phyloP scores from a whole-genome alignment of 257 asterid species.

The Petunia secreta region DNA sequence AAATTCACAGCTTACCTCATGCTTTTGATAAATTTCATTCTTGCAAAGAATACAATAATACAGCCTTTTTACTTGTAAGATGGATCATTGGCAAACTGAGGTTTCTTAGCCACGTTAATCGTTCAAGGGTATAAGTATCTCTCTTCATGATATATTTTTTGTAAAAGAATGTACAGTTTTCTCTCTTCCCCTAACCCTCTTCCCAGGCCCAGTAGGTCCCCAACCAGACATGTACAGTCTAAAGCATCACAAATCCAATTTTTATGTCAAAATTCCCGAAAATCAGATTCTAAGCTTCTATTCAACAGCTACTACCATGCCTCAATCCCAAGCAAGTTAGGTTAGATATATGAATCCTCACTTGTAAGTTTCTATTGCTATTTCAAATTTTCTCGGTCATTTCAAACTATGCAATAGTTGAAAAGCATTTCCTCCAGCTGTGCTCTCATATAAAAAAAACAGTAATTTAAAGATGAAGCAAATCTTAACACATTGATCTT shows the following conservation, averaged over 20 bases:
- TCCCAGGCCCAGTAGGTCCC: neutral
- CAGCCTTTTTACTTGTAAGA: neutral
- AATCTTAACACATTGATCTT: conserved; percentile 19
- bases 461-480: conserved; percentile 15
- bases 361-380: neutral
- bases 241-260: neutral
- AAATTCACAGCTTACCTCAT: neutral
- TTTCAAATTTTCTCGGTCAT: neutral
- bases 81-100: neutral
- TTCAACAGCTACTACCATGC: neutral
- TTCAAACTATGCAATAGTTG: neutral
- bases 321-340: neutral
- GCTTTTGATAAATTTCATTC: conserved; percentile 2
- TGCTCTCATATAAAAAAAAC: neutral
- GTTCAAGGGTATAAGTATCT: neutral
- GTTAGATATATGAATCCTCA: neutral
- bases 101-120: neutral
- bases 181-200: neutral
- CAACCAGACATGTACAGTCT: neutral
- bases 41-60: neutral
- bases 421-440: neutral
- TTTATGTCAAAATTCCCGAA: neutral
- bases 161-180: neutral
- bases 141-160: neutral
- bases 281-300: neutral